These are phyloP conservation scores for Phytomonas francai DNA, from an alignment of 208 protist genomes.

Conservation along the genomic window DNA sequence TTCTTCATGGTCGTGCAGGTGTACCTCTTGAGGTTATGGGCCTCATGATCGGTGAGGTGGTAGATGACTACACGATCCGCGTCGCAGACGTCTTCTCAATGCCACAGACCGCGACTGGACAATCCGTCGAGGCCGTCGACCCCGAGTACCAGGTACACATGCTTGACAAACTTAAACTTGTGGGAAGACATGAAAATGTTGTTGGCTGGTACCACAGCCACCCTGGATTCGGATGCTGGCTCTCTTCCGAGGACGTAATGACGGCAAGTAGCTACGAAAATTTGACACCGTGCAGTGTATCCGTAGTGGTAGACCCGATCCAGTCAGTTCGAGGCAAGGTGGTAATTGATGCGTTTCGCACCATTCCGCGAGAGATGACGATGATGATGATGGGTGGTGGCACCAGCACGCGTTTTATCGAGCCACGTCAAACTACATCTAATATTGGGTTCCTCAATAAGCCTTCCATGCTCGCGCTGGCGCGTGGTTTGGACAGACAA, in stretches of 20 bases:
- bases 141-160: constrained; percentile 99
- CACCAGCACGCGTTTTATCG: constrained; percentile 33
- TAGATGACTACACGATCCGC: constrained; percentile 99
- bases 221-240: constrained; percentile 99
- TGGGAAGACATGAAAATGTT: constrained; percentile 97
- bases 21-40: constrained; percentile 99
- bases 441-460: constrained; percentile 99
- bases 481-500: constrained; percentile 97
- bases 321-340: constrained; percentile 99
- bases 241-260: constrained; percentile 99
- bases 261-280: constrained; percentile 98
- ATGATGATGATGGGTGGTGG: constrained; percentile 65
- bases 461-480: constrained; percentile 95
- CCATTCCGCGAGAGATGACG: constrained; percentile 90
- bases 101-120: constrained; percentile 97
- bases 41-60: constrained; percentile 99
- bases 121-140: constrained; percentile 99
- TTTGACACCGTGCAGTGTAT: constrained; percentile 97
- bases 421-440: constrained; percentile 98
- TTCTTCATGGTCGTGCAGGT: constrained; percentile 98
- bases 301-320: constrained; percentile 99
- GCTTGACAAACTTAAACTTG: constrained; percentile 99
- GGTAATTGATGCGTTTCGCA: constrained; percentile 99
- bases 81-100: constrained; percentile 99
- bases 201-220: constrained; percentile 99